Conservation (phyloP, 2,329 filamentous ascomycete species). For the Xylariales sp. region DNA sequence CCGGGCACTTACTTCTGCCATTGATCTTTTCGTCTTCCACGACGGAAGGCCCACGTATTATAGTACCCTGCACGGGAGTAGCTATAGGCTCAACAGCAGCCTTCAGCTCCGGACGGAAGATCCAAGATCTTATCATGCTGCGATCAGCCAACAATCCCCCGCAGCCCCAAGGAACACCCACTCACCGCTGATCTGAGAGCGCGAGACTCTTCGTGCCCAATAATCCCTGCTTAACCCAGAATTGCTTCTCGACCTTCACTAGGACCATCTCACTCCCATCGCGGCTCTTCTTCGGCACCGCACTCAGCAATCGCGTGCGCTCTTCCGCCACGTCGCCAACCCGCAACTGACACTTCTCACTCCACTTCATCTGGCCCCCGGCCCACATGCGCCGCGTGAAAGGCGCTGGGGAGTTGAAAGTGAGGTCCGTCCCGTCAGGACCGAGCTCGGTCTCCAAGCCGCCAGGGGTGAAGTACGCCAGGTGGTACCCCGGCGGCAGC, state of each 20-base stretch:
- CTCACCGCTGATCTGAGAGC: slow-evolving; percentile 49
- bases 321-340: slow-evolving; percentile 54
- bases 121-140: slow-evolving; percentile 30
- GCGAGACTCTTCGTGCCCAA: slow-evolving; percentile 44
- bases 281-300: slow-evolving; percentile 48
- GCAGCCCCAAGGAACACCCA: not conserved
- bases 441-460: slow-evolving; percentile 52
- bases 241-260: slow-evolving; percentile 59
- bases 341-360: slow-evolving; percentile 29
- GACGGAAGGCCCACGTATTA: slow-evolving; percentile 19
- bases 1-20: slow-evolving; percentile 14
- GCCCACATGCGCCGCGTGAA: slow-evolving; percentile 67
- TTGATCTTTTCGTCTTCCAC: slow-evolving; percentile 18
- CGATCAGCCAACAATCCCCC: not conserved
- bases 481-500: slow-evolving; percentile 55
- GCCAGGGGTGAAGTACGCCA: slow-evolving; percentile 59
- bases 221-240: no score
- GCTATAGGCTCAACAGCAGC: slow-evolving; percentile 11
- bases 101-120: slow-evolving; percentile 36
- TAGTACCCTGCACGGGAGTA: slow-evolving; percentile 12
- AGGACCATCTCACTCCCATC: slow-evolving; percentile 59
- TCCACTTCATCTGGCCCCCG: slow-evolving; percentile 54
- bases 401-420: slow-evolving; percentile 54
- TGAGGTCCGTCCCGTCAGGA: slow-evolving; percentile 54
- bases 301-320: slow-evolving; percentile 49